Evolutionary conservation across 2,329 filamentous ascomycete species (phyloP).

Genomic region (Penicillium sp.): DNA sequence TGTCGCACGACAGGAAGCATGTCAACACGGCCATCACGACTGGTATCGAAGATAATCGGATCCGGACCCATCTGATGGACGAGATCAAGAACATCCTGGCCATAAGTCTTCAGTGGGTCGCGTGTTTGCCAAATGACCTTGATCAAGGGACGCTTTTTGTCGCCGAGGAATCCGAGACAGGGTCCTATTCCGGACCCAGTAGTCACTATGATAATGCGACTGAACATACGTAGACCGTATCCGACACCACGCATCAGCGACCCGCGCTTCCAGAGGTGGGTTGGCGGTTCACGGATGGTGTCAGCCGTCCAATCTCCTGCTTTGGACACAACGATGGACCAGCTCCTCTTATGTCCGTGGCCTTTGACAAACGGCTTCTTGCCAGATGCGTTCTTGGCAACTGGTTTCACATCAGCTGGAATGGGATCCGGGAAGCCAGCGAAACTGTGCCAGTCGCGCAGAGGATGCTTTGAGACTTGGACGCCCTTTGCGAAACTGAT

Average conservation of each 20-base stretch:
- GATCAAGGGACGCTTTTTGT: conserved; percentile 37
- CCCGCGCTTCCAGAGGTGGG: conserved; percentile 65
- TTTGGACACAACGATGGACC: conserved; percentile 57
- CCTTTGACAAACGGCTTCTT: conserved; percentile 3
- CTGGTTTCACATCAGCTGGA: neutral
- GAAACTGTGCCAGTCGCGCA: conserved; percentile 74
- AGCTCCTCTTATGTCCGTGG: conserved; percentile 9
- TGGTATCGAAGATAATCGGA: conserved; percentile 67
- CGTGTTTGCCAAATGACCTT: conserved; percentile 70
- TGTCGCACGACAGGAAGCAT: conserved; percentile 57
- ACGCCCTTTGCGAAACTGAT: conserved; percentile 56
- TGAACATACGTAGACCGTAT: conserved; percentile 64
- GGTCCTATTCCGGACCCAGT: conserved; percentile 73
- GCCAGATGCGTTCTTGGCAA: neutral
- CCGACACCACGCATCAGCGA: conserved; percentile 65
- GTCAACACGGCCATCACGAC: conserved; percentile 57
- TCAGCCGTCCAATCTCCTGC: conserved; percentile 71
- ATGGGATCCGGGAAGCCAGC: conserved; percentile 64
- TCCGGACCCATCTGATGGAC: conserved; percentile 58
- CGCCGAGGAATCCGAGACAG: conserved; percentile 59
- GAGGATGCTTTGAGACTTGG: conserved; percentile 60
- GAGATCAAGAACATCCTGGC: conserved; percentile 54
- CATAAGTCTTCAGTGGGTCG: conserved; percentile 61
- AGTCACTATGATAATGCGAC: conserved; percentile 62
- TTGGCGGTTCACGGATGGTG: conserved; percentile 61